Base-by-base conservation (phyloP, 2,329 filamentous ascomycete genomes). In the Penicillium polonicum region DNA sequence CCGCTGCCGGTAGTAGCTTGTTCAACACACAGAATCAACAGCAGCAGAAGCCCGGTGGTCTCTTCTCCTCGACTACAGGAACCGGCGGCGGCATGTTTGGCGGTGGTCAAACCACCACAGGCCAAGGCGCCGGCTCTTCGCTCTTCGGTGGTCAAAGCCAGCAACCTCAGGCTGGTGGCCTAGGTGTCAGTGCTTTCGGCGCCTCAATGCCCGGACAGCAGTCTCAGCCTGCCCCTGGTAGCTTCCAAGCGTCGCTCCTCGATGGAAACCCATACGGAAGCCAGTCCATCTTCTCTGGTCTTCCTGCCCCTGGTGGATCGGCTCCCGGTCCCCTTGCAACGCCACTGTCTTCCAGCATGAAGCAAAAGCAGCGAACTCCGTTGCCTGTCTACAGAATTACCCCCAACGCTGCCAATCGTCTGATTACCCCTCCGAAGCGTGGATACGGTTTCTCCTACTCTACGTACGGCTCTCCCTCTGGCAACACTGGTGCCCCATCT, bases 391-490 rank as follows among this genome's bases (percentile, higher is more conserved):
- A 93, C 79, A 94, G 92, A 76, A 83, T 96, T 64, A 93, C 91
- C 46, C 91, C 92, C 0, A 85, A 86, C 46, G 90, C 90, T 35
- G 87, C 90, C 9, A 88, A 89, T 23, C 88, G 92, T 48, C 87
- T 92, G 56, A 84, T 87, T 31, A 96, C 92, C 0, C 92, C 92
- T 0, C 90, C 92, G 66, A 93, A 91, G 77, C 85, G 89, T 55
- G 91, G 91, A 5, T 97, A 91, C 70, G 93, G 93, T 3, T 96
- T 97, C 73, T 92, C 89, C 2, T 97, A 97, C 76, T 96, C 92
- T 63, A 92, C 88, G 2, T 96, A 96, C 67, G 91, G 91, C 44
- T 92, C 89, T 1, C 92, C 93, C 6, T 86, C 88, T 5, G 82
- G 88, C 70, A 82, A 80, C 38, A 80, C 84, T 43, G 91, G 88